Conservation (phyloP, 2,329 filamentous ascomycete genomes). For the Xylaria sp. region DNA sequence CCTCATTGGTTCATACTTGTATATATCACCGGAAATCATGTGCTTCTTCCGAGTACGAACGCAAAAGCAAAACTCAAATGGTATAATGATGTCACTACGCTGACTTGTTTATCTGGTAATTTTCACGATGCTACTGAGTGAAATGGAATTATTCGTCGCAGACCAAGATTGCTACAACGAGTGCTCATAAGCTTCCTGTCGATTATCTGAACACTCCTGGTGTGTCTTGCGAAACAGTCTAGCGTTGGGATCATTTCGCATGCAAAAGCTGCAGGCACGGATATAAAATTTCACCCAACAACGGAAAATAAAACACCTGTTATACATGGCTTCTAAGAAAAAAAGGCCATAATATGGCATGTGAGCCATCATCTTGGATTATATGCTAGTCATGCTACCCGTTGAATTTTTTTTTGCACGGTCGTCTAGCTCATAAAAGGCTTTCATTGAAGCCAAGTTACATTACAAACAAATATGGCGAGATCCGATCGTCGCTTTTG, state of each 20-base stretch:
- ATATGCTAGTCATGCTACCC: not conserved
- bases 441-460: not conserved
- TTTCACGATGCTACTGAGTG: not conserved
- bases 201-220: not conserved
- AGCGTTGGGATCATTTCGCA: not conserved
- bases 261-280: not conserved
- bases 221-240: not conserved
- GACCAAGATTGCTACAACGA: not conserved
- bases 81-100: not conserved
- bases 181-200: not conserved
- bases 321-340: not conserved
- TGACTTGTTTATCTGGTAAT: not conserved
- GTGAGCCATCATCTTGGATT: not conserved
- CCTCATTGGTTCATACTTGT: slow-evolving; percentile 8
- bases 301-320: not conserved
- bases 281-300: not conserved
- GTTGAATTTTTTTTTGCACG: not conserved
- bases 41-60: no score
- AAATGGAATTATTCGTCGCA: no score
- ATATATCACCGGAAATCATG: not conserved
- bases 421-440: not conserved
- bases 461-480: not conserved
- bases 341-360: not conserved
- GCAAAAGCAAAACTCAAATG: not conserved
- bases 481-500: not conserved